Evolutionary conservation across 78 protist genomes (phyloP).

Genomic region (Protostelium mycophagum): DNA sequence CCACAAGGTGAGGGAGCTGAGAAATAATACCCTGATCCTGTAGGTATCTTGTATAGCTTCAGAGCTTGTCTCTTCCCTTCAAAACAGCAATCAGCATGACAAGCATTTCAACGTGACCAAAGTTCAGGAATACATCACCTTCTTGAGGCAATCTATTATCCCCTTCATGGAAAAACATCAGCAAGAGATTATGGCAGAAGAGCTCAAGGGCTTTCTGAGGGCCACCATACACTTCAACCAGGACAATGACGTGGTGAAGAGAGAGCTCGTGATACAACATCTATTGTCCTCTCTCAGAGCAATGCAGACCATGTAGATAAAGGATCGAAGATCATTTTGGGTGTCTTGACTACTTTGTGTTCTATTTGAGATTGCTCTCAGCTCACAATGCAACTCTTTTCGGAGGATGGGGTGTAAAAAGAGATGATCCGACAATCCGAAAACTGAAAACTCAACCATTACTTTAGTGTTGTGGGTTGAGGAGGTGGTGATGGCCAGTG

Average conservation of each 20-base stretch:
- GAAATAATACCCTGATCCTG: background rate
- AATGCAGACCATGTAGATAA: too few species aligned
- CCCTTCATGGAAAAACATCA: background rate
- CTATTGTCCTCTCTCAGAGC: background rate
- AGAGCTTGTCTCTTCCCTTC: background rate
- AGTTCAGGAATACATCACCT: background rate
- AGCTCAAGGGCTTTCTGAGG: background rate
- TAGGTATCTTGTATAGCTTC: background rate
- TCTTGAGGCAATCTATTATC: background rate
- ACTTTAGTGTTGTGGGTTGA: too few species aligned
- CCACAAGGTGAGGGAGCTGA: slow-evolving; percentile 1
- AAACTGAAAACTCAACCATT: too few species aligned
- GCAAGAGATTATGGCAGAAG: background rate
- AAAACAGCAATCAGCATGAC: background rate
- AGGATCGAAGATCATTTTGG: too few species aligned
- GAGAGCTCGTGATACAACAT: background rate
- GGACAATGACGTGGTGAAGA: background rate
- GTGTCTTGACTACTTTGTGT: too few species aligned
- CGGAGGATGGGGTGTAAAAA: too few species aligned
- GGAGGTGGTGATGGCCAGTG: too few species aligned
- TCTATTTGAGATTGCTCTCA: too few species aligned
- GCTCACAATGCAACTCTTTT: too few species aligned
- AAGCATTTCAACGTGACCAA: background rate
- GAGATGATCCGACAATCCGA: too few species aligned
- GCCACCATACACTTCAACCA: background rate